Evolutionary conservation across 306 rosid species (phyloP).

Genomic region (Cicer arietinum): DNA sequence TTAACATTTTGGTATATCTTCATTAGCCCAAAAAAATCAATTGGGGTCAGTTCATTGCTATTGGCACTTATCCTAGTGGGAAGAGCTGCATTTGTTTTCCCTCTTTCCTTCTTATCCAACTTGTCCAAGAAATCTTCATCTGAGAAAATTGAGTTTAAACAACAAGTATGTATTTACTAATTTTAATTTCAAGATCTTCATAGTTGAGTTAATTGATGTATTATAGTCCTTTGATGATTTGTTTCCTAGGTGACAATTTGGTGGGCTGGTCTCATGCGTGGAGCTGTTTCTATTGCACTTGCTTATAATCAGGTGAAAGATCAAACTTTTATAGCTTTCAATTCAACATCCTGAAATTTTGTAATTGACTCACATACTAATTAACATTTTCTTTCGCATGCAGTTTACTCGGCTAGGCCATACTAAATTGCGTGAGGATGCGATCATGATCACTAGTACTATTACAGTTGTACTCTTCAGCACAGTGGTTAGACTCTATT

Average conservation of each 20-base stretch:
- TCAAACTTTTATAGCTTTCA: constrained; percentile 35
- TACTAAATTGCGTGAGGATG: constrained; percentile 70
- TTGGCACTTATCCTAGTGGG: constrained; percentile 85
- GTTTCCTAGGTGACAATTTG: constrained; percentile 79
- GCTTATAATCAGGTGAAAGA: constrained; percentile 87
- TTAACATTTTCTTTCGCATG: constrained; percentile 37
- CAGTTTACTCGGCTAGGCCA: constrained; percentile 88
- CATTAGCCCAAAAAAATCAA: constrained; percentile 80
- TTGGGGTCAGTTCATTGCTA: constrained; percentile 83
- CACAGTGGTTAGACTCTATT: constrained; percentile 75
- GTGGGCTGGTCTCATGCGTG: constrained; percentile 99
- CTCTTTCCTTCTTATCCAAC: constrained; percentile 83
- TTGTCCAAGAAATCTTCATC: constrained; percentile 69
- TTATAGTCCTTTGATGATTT: constrained; percentile 21
- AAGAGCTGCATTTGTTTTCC: constrained; percentile 97
- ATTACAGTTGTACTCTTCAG: constrained; percentile 95
- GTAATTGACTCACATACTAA: not conserved
- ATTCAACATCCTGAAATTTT: constrained; percentile 6
- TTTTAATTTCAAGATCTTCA: constrained; percentile 1
- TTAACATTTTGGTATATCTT: constrained; percentile 41
- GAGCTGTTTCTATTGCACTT: constrained; percentile 97
- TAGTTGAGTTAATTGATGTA: not conserved
- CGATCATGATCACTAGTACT: constrained; percentile 97
- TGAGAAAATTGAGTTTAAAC: constrained; percentile 73
- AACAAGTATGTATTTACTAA: constrained; percentile 69